These are phyloP conservation scores for Cymbidium sinense DNA, from an alignment of 106 monocot species.

Conservation along the genomic window DNA sequence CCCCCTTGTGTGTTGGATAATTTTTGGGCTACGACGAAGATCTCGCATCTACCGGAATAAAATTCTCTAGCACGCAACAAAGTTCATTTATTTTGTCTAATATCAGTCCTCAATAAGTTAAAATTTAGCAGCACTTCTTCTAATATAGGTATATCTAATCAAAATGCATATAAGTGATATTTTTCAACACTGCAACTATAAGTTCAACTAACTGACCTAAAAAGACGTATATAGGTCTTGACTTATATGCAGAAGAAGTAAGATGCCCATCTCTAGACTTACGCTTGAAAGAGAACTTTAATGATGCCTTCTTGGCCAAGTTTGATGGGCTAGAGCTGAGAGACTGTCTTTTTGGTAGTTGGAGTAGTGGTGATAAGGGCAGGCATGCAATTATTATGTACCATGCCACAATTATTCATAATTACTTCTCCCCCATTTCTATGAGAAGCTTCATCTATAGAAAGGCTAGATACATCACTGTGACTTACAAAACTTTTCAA, in stretches of 20 bases:
- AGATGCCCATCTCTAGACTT: slow-evolving; percentile 64
- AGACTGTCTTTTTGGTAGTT: slow-evolving; percentile 56
- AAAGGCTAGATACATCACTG: slow-evolving; percentile 26
- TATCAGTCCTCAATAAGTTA: too few relatives aligned
- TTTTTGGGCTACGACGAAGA: too few relatives aligned
- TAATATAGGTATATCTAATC: too few relatives aligned
- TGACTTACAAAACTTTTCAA: slow-evolving; percentile 26
- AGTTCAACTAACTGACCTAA: too few relatives aligned
- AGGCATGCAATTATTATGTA: slow-evolving; percentile 86
- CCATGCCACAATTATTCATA: slow-evolving; percentile 73
- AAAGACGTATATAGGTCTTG: too few relatives aligned
- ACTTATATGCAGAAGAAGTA: slow-evolving; percentile 48
- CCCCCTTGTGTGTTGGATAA: too few relatives aligned
- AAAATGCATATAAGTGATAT: too few relatives aligned
- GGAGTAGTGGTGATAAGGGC: slow-evolving; percentile 48
- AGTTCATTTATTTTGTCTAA: too few relatives aligned
- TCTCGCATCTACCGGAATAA: too few relatives aligned
- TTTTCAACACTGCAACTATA: too few relatives aligned
- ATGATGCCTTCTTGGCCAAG: slow-evolving; percentile 53
- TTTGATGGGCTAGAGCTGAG: slow-evolving; percentile 59
- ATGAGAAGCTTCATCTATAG: slow-evolving; percentile 27
- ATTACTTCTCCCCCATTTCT: slow-evolving; percentile 24
- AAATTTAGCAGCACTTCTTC: too few relatives aligned
- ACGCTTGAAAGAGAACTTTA: slow-evolving; percentile 76
- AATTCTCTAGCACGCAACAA: too few relatives aligned